These are phyloP conservation scores for Psilocybe mexicana DNA, from an alignment of 1,284 basidiomycete species.

Conservation along the genomic window DNA sequence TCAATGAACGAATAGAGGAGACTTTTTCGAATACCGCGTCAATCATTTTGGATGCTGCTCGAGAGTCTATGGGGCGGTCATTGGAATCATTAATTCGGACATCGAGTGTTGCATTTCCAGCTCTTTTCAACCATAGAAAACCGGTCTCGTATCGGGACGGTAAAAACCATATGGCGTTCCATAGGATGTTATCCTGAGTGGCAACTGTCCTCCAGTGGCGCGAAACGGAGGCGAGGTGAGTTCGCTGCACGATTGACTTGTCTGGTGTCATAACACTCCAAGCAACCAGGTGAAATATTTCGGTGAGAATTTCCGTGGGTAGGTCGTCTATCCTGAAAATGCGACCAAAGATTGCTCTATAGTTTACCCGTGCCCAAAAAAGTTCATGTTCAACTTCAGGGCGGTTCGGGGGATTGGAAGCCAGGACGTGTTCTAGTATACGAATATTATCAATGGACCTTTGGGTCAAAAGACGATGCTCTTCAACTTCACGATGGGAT, in stretches of 20 bases:
- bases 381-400: constrained; percentile 30
- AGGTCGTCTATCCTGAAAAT: constrained; percentile 61
- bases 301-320: constrained; percentile 60
- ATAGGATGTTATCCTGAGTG: constrained; percentile 51
- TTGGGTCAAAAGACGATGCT: constrained; percentile 24
- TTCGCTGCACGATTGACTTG: constrained; percentile 40
- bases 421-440: constrained; percentile 23
- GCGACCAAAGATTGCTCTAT: constrained; percentile 29
- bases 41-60: constrained; percentile 47
- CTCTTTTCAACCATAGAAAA: constrained; percentile 53
- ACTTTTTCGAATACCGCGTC: constrained; percentile 49
- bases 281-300: constrained; percentile 58
- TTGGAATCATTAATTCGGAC: constrained; percentile 51
- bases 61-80: constrained; percentile 36
- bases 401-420: constrained; percentile 13
- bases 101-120: constrained; percentile 52
- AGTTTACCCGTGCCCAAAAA: constrained; percentile 30
- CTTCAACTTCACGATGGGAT: constrained; percentile 23
- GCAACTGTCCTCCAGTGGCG: constrained; percentile 51
- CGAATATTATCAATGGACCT: constrained; percentile 26
- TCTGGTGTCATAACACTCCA: constrained; percentile 43
- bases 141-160: constrained; percentile 48
- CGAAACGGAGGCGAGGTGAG: constrained; percentile 59
- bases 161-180: constrained; percentile 63
- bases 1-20: constrained; percentile 53